Percentiles rank a stretch among this genome's conserved stretches.
Conservation (phyloP, 495 filamentous ascomycete species). For the Aspergillus conjunctus region DNA sequence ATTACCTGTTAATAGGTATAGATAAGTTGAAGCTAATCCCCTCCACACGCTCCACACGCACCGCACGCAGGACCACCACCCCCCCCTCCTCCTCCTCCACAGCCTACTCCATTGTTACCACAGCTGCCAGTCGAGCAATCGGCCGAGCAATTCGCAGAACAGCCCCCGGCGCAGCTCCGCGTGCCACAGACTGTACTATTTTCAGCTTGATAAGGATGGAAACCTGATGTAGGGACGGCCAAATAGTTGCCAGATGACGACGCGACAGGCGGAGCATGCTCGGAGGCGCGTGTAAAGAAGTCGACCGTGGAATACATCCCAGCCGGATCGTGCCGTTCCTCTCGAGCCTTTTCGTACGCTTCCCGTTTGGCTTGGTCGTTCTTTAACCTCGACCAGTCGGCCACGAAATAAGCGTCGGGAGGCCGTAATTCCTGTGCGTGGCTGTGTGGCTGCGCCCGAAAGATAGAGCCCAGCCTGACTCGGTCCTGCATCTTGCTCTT, state of each 20-base stretch:
- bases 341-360: background rate
- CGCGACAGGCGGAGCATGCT: background rate
- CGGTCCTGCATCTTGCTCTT: conserved; percentile 20
- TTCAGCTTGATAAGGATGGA: background rate
- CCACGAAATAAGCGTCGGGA: background rate
- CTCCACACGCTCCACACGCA: too few relatives aligned
- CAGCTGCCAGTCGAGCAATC: background rate
- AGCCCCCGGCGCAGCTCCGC: background rate
- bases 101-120: background rate
- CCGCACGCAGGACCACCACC: too few relatives aligned
- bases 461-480: conserved; percentile 41
- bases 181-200: background rate
- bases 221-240: background rate
- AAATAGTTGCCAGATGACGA: background rate
- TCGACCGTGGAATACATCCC: background rate
- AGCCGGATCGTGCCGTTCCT: background rate
- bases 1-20: too few relatives aligned
- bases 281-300: background rate
- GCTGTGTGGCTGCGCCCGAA: conserved; percentile 27
- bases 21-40: too few relatives aligned
- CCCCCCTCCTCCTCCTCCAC: too few relatives aligned
- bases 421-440: background rate
- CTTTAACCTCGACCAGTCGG: background rate
- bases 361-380: background rate
- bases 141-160: background rate